phyloP scores from a whole-genome alignment of 192 early-diverging fungal species.

The Backusella liffmaniae region DNA sequence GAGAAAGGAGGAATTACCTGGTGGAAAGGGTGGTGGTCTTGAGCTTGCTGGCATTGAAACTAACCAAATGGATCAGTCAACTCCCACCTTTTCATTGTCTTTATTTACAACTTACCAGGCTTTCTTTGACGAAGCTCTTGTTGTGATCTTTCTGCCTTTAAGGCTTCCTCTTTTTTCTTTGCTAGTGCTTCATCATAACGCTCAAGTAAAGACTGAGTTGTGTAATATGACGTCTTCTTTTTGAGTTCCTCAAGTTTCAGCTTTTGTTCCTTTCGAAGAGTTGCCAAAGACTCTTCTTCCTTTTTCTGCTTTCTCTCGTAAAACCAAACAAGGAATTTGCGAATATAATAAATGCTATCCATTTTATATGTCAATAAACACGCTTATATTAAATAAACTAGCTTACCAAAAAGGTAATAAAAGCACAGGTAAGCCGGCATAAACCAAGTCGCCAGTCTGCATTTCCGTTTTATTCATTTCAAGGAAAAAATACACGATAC shows the following conservation, averaged over 20 bases:
- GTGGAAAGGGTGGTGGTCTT: neutral
- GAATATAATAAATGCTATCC: slow-evolving; percentile 23
- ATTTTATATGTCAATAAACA: neutral
- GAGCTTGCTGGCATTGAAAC: slow-evolving; percentile 4
- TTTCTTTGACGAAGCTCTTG: slow-evolving; percentile 16
- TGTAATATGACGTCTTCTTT: slow-evolving; percentile 90
- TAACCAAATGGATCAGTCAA: neutral
- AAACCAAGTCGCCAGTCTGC: neutral
- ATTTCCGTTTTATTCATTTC: slow-evolving; percentile 17
- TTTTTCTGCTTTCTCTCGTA: slow-evolving; percentile 50
- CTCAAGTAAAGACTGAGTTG: slow-evolving; percentile 87
- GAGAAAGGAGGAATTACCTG: neutral
- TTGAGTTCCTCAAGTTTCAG: slow-evolving; percentile 90
- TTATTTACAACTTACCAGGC: neutral
- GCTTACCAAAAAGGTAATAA: slow-evolving; percentile 37
- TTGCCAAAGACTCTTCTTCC: slow-evolving; percentile 45
- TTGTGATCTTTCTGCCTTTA: neutral
- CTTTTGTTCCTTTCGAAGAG: slow-evolving; percentile 58
- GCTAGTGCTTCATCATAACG: slow-evolving; percentile 64
- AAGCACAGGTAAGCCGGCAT: slow-evolving; percentile 1
- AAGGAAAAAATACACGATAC: slow-evolving; percentile 48
- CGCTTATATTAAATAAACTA: neutral
- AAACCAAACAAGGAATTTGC: slow-evolving; percentile 44
- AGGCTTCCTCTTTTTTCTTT: neutral
- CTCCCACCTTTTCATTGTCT: neutral